Evolutionary conservation across 1,284 basidiomycete genomes (phyloP), one percentile per base, ranked within the genome.

Genomic region (Schizophyllum commune): DNA sequence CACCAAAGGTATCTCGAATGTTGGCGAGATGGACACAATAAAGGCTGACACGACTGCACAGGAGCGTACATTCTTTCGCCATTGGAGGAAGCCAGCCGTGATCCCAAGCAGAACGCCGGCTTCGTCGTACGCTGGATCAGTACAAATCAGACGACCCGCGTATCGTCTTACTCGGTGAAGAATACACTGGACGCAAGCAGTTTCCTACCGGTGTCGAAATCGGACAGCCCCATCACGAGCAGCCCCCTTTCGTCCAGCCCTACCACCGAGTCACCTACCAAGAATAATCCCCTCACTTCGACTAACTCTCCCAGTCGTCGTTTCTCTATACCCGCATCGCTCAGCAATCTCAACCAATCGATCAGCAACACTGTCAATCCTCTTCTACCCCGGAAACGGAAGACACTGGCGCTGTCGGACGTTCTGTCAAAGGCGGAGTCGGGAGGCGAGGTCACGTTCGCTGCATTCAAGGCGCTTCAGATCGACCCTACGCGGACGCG

Each of bases 31-130:
- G n/a, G 5, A 66, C 59, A 58, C 56, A 57, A 32, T 47, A n/a
- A 61, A 33, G 63, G 21, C 63, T 53, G 62, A 62, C 55, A 58
- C 15, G 32, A 33, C 51, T 64, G 11, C 52, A 2, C 62, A 91
- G 93, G 93, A 33, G 85, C 91, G 58, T 98, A 97, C 70, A 96
- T 97, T 61, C 75, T 96, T 34, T 96, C 93, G 1, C 88, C 94
- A 1, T 77, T 97, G 5, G 92, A 96, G 73, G 93, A 96, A 72
- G 86, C 91, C 0, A 93, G 91, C 65, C 85, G 92, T 27, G 92
- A 96, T 72, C 84, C 89, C 0, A 69, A 79, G 9, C 92, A 96
- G 73, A 98, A 97, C 68, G 87, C 88, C 52, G 95, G 95, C 0
- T 93, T 97, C 70, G 72, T 86, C 4, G 73, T 97, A 58, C 81